Evolutionary conservation across 169 alveolate genomes (phyloP).

Genomic region (Toxoplasma gondii): DNA sequence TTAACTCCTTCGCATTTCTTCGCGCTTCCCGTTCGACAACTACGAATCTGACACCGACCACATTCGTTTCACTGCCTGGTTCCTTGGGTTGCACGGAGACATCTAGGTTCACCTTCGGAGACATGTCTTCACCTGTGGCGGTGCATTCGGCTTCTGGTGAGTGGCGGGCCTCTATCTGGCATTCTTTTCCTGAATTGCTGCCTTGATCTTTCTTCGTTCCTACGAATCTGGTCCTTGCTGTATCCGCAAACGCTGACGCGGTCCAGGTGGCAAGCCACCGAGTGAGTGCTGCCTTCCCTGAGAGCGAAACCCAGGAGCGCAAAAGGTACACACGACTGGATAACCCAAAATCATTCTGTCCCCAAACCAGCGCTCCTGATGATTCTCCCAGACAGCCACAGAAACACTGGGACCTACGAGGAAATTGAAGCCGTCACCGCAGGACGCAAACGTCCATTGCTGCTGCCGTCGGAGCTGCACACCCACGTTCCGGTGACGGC

Average conservation of each 20-base stretch:
- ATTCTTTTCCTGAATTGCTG: not conserved
- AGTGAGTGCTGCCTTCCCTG: constrained; percentile 67
- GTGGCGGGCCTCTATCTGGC: no score
- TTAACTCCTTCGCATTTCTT: constrained; percentile 58
- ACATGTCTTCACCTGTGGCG: no score
- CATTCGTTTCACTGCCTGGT: not conserved
- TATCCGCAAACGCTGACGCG: constrained; percentile 30
- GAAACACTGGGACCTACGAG: no score
- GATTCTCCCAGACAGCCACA: no score
- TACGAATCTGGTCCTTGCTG: not conserved
- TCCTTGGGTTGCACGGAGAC: not conserved
- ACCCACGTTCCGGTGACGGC: no score
- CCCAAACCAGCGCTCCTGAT: no score
- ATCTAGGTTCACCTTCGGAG: not conserved
- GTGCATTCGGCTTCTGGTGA: no score
- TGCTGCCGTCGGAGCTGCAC: no score
- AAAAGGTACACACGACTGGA: not conserved
- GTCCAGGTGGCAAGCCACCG: constrained; percentile 69
- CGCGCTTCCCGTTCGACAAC: constrained; percentile 68
- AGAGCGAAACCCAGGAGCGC: not conserved
- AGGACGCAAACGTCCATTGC: no score
- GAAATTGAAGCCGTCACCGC: no score
- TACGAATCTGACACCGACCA: constrained; percentile 41
- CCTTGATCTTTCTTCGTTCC: not conserved
- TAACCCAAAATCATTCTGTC: not conserved